These are phyloP conservation scores for Ceratocystis cubensis DNA, from an alignment of 2,329 filamentous ascomycete genomes.

Conservation along the genomic window DNA sequence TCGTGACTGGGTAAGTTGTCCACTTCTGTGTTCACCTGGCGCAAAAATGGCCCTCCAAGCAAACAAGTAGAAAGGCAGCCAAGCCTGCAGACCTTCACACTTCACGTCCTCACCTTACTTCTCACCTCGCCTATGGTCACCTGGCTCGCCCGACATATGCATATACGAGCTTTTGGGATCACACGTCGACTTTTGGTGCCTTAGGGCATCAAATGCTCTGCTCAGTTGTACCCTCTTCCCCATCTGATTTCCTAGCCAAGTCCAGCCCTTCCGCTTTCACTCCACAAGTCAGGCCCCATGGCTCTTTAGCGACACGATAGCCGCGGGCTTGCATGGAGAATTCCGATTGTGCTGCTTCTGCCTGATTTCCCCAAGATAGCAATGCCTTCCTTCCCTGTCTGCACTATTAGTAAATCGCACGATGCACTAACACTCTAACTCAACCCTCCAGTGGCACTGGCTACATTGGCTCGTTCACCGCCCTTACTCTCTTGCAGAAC, in stretches of 20 bases:
- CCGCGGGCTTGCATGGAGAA: neutral
- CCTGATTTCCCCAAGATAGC: conserved; percentile 14
- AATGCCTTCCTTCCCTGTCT: conserved; percentile 24
- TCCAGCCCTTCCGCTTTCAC: neutral
- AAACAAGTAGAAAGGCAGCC: neutral
- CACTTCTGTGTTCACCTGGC: conserved; percentile 1
- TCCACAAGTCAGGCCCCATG: neutral
- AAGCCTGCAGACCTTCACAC: neutral
- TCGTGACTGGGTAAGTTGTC: conserved; percentile 71
- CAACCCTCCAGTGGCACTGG: conserved; percentile 65
- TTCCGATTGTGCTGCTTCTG: neutral
- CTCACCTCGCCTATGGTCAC: neutral
- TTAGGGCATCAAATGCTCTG: neutral
- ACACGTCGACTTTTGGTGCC: neutral
- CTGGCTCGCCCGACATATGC: neutral
- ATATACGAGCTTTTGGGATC: conserved; percentile 2
- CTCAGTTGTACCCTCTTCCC: neutral
- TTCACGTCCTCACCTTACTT: neutral
- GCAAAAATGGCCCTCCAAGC: neutral
- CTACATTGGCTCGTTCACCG: conserved; percentile 97
- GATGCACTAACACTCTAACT: neutral
- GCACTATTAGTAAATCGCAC: neutral
- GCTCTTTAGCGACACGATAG: conserved; percentile 14
- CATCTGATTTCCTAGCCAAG: neutral
- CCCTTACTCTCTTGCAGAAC: conserved; percentile 79